Base-by-base conservation (phyloP, 306 rosid genomes). In the Gastrolobium bilobum region DNA sequence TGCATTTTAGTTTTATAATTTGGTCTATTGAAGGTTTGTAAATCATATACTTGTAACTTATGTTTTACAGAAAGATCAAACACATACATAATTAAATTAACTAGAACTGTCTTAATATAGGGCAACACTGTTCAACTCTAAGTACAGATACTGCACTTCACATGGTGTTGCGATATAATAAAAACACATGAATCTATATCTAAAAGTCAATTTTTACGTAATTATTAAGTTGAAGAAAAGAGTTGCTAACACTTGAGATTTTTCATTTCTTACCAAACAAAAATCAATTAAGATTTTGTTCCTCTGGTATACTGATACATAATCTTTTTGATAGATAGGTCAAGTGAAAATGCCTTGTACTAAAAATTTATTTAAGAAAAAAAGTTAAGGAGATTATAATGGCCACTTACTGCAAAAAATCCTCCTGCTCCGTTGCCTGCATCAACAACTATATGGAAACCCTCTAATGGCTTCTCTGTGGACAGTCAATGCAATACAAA, bases 401-500 rank as follows among this genome's bases (percentile, higher is more conserved):
- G 62, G 65, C 20, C 60, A 84, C 87, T 85, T 85, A 91, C 99
- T 0, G 94, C 94, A 35, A 92, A 92, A 86, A 95, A 95, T 4
- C 98, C 98, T 70, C 98, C 99, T 26, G 98, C 98, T 79, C 98
- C 99, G 75, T 95, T 95, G 79, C 99, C 98, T 51, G 98, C 98
- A 78, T 92, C 99, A 58, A 95, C 99, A 73, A 95, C 89, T 78
- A 95, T 78, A 82, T 95, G 99, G 85, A 95, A 92, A 71, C 99
- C 98, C 73, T 91, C 97, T 89, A 92, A 75, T 40, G 99, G 99
- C 83, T 85, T 95, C 84, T 92, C 99, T 91, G 86, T 48, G 15
- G 73, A 81, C 53, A 73, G 57, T 78, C 26, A 80, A 68, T 40
- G 76, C 37, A 77, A 70, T 13, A 29, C 69, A 79, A 76, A 44